Evolutionary conservation across 2,329 filamentous ascomycete genomes (phyloP), one percentile per base, ranked within the genome.

Genomic region (Sphaerulina vaccinii): DNA sequence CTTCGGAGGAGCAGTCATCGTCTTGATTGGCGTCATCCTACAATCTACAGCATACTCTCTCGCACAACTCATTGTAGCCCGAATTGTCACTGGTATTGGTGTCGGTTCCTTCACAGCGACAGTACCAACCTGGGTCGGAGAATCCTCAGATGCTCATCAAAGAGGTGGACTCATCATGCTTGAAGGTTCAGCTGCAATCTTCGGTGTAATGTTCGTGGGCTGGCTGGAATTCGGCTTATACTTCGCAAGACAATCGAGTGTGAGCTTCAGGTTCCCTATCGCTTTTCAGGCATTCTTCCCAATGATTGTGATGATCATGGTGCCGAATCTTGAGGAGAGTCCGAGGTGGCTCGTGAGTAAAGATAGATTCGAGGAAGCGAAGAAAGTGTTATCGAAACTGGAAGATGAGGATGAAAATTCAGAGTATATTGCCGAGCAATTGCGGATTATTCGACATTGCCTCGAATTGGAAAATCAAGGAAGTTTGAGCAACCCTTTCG

Each of bases 41-140:
- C 72, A 73, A 41, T 57, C 70, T 10, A 63, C 66, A 6, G 42
- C 65, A 1, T 68, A 68, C 13, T 68, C 71, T 0, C 45, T 66
- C 1, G 72, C 75, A 10, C 77, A 79, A 55, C 76, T 79, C 62
- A 77, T 79, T 51, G 64, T 79, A 42, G 77, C 77, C 10, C 71
- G 77, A 41, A 71, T 75, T 13, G 70, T 79, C 40, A 79, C 76
- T 6, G 56, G 55, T 50, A 63, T 79, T 43, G 78, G 77, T 9
- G 77, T 78, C 6, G 62, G 60, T 10, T 49, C 52, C n/a, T 61
- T 61, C 51, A 61, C 60, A 2, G 57, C 60, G 2, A 62, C 57
- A 3, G 37, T 61, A n/a, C 59, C 51, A 11, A 57, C 56, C 1
- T 59, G 56, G 54, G 54, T 59, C 11, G 56, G 51, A n/a, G 56